Evolutionary conservation across 495 filamentous ascomycete genomes (phyloP).

Genomic region (Aspergillus asperescens): DNA sequence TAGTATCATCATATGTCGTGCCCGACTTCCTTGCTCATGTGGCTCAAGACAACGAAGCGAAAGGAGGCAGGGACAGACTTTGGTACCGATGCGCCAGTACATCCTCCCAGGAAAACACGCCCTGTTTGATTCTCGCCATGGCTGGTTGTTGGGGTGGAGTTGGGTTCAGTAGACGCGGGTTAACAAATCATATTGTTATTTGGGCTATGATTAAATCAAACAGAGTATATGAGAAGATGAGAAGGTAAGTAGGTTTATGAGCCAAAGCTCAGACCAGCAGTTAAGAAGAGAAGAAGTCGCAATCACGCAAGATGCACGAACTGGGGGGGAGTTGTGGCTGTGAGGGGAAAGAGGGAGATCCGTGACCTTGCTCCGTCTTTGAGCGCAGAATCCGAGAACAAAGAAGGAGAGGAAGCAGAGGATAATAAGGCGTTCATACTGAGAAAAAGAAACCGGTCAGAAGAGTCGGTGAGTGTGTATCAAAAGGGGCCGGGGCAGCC

Average conservation of each 20-base stretch:
- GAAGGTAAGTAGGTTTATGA: neutral
- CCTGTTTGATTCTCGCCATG: slow-evolving; percentile 40
- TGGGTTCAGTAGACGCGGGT: neutral
- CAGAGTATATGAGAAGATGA: slow-evolving; percentile 3
- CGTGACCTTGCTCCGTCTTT: neutral
- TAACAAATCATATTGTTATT: slow-evolving; percentile 15
- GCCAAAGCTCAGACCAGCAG: neutral
- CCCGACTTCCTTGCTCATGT: neutral
- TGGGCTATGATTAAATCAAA: neutral
- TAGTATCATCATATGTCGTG: slow-evolving; percentile 1
- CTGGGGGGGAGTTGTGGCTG: slow-evolving; percentile 5
- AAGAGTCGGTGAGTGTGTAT: slow-evolving; percentile 21
- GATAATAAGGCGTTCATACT: slow-evolving; percentile 1
- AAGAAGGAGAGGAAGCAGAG: neutral
- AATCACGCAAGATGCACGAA: slow-evolving; percentile 9
- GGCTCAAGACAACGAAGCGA: neutral
- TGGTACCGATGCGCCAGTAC: slow-evolving; percentile 43
- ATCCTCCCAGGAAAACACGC: slow-evolving; percentile 47
- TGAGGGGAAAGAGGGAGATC: neutral
- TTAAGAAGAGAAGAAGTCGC: neutral
- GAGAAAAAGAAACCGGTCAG: neutral
- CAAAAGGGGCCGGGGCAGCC: slow-evolving; percentile 3
- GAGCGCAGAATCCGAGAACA: neutral
- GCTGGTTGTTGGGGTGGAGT: neutral
- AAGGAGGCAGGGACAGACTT: slow-evolving; percentile 21